Conservation (phyloP, 169 alveolate genomes). For the Cyclospora cayetanensis region DNA sequence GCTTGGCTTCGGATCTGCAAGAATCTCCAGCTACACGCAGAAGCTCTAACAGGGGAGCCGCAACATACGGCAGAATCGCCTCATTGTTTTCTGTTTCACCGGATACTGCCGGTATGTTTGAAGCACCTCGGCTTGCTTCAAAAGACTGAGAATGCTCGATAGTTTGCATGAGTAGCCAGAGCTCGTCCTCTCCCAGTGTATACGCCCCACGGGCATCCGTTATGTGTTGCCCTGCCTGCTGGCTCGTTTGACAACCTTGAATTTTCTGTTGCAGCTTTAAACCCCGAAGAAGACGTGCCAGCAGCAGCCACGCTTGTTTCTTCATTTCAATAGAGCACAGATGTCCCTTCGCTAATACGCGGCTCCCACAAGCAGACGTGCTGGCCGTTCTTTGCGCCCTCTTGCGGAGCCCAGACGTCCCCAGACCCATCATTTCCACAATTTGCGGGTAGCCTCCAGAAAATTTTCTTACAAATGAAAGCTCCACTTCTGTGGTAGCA, state of each 20-base stretch:
- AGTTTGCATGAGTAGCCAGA: constrained; percentile 29
- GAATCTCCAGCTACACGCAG: constrained; percentile 43
- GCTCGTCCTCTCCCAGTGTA: background rate
- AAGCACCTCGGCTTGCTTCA: background rate
- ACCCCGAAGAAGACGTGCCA: constrained; percentile 44
- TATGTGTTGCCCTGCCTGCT: background rate
- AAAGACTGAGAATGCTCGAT: constrained; percentile 17
- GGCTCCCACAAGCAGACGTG: background rate
- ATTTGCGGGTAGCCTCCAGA: constrained; percentile 8
- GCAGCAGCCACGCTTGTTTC: constrained; percentile 31
- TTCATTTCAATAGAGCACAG: constrained; percentile 23
- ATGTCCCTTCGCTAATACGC: background rate
- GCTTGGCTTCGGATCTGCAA: constrained; percentile 8
- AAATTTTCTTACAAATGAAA: background rate
- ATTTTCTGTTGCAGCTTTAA: background rate
- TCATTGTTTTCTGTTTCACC: background rate
- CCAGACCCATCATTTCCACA: constrained; percentile 27
- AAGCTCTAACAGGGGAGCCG: constrained; percentile 50
- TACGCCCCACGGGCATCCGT: background rate
- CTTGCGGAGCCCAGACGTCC: background rate
- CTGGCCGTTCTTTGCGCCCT: background rate
- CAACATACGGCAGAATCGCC: background rate
- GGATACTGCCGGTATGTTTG: background rate
- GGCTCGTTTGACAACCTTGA: background rate
- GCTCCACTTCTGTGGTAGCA: background rate